Evolutionary conservation across 805 yeast species (phyloP).

Genomic region (Candida glaebosa): DNA sequence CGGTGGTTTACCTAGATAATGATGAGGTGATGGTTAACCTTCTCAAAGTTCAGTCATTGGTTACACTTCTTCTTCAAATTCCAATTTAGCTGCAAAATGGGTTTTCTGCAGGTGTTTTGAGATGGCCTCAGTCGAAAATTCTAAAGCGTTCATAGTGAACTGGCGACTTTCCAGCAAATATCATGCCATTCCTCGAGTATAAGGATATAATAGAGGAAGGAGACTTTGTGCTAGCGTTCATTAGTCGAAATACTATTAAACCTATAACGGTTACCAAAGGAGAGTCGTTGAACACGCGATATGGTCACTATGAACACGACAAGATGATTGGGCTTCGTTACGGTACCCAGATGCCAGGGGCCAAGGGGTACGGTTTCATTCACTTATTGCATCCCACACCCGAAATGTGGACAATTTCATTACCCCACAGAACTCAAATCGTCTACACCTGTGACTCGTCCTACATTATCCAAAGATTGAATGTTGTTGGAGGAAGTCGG

Average conservation of each 20-base stretch:
- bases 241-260: constrained; percentile 74
- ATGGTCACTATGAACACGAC: constrained; percentile 84
- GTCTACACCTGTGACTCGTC: constrained; percentile 95
- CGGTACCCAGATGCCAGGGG: constrained; percentile 81
- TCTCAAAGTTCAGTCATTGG: too few relatives aligned
- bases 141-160: too few relatives aligned
- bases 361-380: constrained; percentile 77
- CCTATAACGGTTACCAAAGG: constrained; percentile 64
- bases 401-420: constrained; percentile 91
- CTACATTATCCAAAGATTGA: constrained; percentile 79
- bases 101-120: background rate
- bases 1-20: too few relatives aligned
- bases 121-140: background rate
- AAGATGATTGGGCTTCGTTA: constrained; percentile 75
- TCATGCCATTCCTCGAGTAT: constrained; percentile 54
- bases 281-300: constrained; percentile 73
- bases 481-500: constrained; percentile 66
- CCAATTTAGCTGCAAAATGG: background rate
- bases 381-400: constrained; percentile 90
- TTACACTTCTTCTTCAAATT: background rate
- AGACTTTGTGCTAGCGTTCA: constrained; percentile 82
- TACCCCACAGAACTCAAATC: constrained; percentile 97
- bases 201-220: constrained; percentile 76
- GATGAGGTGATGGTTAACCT: too few relatives aligned
- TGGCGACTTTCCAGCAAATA: too few relatives aligned